Conservation (phyloP, 352 stramenopile genomes). For the Globisporangium apiculatum region DNA sequence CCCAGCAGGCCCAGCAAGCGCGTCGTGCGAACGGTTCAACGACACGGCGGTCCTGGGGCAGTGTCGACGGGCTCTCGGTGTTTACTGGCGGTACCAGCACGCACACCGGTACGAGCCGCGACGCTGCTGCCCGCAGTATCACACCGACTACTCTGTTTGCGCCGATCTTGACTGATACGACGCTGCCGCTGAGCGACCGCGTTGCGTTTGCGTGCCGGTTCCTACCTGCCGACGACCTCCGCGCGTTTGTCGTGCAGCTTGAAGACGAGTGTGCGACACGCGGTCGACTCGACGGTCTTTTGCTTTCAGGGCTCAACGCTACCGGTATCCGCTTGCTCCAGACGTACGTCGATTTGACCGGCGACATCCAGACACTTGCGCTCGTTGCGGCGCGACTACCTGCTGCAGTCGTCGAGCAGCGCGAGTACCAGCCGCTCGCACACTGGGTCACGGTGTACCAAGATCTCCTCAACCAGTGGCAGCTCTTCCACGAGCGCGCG, state of each 20-base stretch:
- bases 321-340: conserved; percentile 86
- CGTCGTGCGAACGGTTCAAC: not conserved
- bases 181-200: conserved; percentile 84
- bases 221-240: conserved; percentile 75
- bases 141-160: conserved; percentile 42
- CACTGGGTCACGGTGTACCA: conserved; percentile 92
- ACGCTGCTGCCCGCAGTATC: not conserved
- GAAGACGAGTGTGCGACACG: conserved; percentile 74
- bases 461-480: conserved; percentile 89
- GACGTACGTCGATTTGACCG: conserved; percentile 85
- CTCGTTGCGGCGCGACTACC: conserved; percentile 71
- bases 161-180: conserved; percentile 81
- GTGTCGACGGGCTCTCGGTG: conserved; percentile 42
- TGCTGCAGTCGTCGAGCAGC: conserved; percentile 45
- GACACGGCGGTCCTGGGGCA: conserved; percentile 49
- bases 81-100: conserved; percentile 10
- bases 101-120: not conserved
- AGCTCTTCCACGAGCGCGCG: conserved; percentile 91
- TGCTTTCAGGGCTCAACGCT: conserved; percentile 84
- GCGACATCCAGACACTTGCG: conserved; percentile 91
- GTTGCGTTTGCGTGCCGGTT: conserved; percentile 91
- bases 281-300: conserved; percentile 87
- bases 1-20: conserved; percentile 11
- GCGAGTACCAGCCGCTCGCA: conserved; percentile 27
- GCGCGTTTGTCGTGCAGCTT: conserved; percentile 69